A percentile compares a stretch with the other conserved stretches of the same genome.
phyloP scores from a whole-genome alignment of 176 grass and related monocot species.

The Calamus simplicifolius region DNA sequence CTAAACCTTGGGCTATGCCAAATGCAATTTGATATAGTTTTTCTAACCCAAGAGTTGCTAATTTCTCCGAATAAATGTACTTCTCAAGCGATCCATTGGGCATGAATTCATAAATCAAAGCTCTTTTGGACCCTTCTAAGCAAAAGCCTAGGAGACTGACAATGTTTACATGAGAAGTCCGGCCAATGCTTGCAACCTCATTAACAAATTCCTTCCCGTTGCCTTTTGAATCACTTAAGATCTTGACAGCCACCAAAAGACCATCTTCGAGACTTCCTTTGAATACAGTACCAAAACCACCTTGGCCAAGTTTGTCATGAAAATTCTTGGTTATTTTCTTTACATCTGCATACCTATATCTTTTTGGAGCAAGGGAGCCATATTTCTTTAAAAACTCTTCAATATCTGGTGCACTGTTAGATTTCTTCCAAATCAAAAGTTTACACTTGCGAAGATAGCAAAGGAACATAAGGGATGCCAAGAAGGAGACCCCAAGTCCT shows the following conservation, averaged over 20 bases:
- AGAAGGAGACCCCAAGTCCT: constrained; percentile 5
- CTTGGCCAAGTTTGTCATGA: constrained; percentile 44
- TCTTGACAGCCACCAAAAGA: constrained; percentile 4
- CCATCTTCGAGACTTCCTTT: background rate
- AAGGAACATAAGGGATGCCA: constrained; percentile 8
- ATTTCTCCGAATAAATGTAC: constrained; percentile 41
- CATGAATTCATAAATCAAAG: constrained; percentile 64
- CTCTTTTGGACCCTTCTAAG: constrained; percentile 4
- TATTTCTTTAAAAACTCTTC: constrained; percentile 31
- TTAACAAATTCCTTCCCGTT: background rate
- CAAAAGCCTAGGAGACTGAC: constrained; percentile 3
- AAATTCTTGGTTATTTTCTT: constrained; percentile 46
- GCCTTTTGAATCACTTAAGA: background rate
- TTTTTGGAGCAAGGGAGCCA: constrained; percentile 28
- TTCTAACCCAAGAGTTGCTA: constrained; percentile 24
- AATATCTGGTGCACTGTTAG: constrained; percentile 8
- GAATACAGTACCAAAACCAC: constrained; percentile 47
- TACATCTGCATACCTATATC: constrained; percentile 35
- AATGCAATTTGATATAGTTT: constrained; percentile 48
- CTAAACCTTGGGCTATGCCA: constrained; percentile 45
- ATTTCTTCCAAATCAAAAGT: no score
- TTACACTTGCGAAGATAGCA: background rate
- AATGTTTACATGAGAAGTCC: background rate
- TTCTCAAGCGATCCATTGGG: constrained; percentile 47
- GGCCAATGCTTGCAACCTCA: constrained; percentile 1